A percentile compares a stretch with the other conserved stretches of the same genome.
These are phyloP conservation scores for Neurospora sp. DNA, from an alignment of 495 filamentous ascomycete species.

Conservation along the genomic window DNA sequence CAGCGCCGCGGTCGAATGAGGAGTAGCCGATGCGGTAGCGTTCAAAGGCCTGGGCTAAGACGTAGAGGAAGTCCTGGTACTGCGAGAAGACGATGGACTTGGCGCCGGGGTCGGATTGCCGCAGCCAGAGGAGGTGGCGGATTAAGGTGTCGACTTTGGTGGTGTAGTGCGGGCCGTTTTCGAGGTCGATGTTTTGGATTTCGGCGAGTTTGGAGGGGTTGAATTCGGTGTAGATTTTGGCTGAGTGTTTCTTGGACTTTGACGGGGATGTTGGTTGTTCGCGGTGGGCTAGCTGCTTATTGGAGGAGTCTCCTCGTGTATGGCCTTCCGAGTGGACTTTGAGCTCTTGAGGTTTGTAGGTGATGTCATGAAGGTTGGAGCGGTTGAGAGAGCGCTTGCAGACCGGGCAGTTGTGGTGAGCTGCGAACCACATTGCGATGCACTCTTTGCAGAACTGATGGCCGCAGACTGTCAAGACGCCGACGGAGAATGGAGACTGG, in stretches of 20 bases:
- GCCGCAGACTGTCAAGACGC: constrained; percentile 81
- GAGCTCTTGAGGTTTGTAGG: constrained; percentile 65
- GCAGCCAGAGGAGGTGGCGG: constrained; percentile 75
- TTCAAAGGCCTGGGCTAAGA: constrained; percentile 57
- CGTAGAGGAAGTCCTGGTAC: constrained; percentile 62
- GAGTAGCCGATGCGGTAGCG: constrained; percentile 61
- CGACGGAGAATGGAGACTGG: constrained; percentile 57
- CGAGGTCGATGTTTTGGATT: constrained; percentile 74
- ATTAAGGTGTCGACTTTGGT: constrained; percentile 82
- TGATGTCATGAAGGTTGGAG: constrained; percentile 70
- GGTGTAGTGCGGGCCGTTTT: constrained; percentile 55
- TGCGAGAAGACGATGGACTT: constrained; percentile 92
- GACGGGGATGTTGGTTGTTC: background rate
- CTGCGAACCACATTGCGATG: constrained; percentile 62
- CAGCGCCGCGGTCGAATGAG: constrained; percentile 44
- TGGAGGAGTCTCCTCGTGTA: background rate
- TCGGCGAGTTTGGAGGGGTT: constrained; percentile 57
- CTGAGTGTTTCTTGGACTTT: constrained; percentile 9
- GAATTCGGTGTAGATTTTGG: constrained; percentile 67
- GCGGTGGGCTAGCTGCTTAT: background rate
- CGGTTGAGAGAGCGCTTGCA: constrained; percentile 59
- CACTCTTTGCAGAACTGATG: constrained; percentile 88
- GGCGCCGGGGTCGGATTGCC: constrained; percentile 71
- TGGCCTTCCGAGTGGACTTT: constrained; percentile 54
- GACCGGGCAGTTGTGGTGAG: constrained; percentile 56